Percentiles rank a stretch among this genome's conserved stretches.
These are phyloP conservation scores for Penicillium griseofulvum DNA, from an alignment of 2,329 filamentous ascomycete genomes.

Conservation along the genomic window DNA sequence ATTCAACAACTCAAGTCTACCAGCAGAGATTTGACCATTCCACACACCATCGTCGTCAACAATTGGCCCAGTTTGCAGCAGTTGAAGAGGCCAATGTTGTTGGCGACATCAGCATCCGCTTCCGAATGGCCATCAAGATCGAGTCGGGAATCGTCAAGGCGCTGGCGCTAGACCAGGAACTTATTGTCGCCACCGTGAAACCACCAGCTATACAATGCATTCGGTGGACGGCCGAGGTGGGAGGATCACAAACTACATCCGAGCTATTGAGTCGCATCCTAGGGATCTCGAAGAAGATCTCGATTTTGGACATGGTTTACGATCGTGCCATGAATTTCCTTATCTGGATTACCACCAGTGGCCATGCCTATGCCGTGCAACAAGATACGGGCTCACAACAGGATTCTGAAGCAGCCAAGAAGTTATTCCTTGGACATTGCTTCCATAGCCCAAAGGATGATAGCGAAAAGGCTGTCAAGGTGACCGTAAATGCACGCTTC, in stretches of 20 bases:
- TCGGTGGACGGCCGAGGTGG: conserved; percentile 81
- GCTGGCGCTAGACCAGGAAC: conserved; percentile 84
- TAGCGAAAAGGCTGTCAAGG: conserved; percentile 63
- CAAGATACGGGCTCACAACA: conserved; percentile 49
- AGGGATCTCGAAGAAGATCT: conserved; percentile 76
- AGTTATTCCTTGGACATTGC: conserved; percentile 83
- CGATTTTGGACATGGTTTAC: conserved; percentile 80
- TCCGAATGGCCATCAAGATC: conserved; percentile 96
- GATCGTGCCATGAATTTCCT: conserved; percentile 95
- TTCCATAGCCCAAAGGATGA: conserved; percentile 72
- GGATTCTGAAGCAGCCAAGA: conserved; percentile 54
- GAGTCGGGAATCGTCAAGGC: conserved; percentile 90
- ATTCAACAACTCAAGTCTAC: conserved; percentile 79
- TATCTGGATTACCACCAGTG: conserved; percentile 87
- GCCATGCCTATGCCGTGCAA: conserved; percentile 87
- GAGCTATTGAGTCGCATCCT: conserved; percentile 84
- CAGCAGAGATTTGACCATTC: conserved; percentile 68
- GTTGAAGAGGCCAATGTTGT: conserved; percentile 80
- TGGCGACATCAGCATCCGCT: conserved; percentile 82
- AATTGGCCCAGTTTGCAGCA: conserved; percentile 55
- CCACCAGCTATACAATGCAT: conserved; percentile 97
- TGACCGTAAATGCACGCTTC: conserved; percentile 89
- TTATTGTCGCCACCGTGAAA: conserved; percentile 86
- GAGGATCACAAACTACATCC: conserved; percentile 81
- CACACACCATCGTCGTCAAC: conserved; percentile 46